These are phyloP conservation scores for Wickerhamomyces sp. DNA, from an alignment of 1,139 yeast species.

Conservation along the genomic window DNA sequence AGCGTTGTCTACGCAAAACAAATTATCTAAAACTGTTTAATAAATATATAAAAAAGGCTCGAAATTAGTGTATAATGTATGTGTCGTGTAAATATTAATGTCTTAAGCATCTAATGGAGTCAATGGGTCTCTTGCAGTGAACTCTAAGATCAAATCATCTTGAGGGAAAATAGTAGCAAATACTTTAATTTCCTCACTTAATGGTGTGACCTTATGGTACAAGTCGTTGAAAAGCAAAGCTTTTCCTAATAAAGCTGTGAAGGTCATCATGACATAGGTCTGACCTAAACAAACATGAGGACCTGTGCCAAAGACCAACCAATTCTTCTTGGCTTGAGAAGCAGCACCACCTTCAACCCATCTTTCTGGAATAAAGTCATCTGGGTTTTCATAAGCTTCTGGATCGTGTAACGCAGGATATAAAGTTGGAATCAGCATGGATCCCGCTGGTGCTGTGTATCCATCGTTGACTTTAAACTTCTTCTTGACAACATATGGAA, in stretches of 20 bases:
- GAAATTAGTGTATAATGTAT: too few relatives aligned
- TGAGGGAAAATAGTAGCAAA: constrained; percentile 98
- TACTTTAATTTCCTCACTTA: constrained; percentile 88
- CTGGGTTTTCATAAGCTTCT: constrained; percentile 92
- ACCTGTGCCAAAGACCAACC: constrained; percentile 96
- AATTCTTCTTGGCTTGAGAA: constrained; percentile 66
- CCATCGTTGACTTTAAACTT: constrained; percentile 75
- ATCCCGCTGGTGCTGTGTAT: constrained; percentile 92
- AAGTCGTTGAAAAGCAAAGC: constrained; percentile 76
- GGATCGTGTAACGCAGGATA: constrained; percentile 97
- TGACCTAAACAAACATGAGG: constrained; percentile 96
- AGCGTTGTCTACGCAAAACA: too few relatives aligned
- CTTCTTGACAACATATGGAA: constrained; percentile 89
- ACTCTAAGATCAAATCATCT: constrained; percentile 83
- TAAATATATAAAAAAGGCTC: too few relatives aligned
- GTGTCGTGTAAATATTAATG: too few relatives aligned
- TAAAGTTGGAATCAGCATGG: constrained; percentile 93
- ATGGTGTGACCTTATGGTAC: constrained; percentile 73
- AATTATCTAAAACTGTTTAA: too few relatives aligned
- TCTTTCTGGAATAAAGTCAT: constrained; percentile 90
- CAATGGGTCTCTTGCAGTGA: constrained; percentile 55
- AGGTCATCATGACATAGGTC: constrained; percentile 85
- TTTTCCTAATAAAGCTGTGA: constrained; percentile 88
- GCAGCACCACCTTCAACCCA: constrained; percentile 75
- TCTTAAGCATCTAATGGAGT: constrained; percentile 4